Evolutionary conservation across 306 rosid species (phyloP).

Genomic region (Psophocarpus tetragonolobus): DNA sequence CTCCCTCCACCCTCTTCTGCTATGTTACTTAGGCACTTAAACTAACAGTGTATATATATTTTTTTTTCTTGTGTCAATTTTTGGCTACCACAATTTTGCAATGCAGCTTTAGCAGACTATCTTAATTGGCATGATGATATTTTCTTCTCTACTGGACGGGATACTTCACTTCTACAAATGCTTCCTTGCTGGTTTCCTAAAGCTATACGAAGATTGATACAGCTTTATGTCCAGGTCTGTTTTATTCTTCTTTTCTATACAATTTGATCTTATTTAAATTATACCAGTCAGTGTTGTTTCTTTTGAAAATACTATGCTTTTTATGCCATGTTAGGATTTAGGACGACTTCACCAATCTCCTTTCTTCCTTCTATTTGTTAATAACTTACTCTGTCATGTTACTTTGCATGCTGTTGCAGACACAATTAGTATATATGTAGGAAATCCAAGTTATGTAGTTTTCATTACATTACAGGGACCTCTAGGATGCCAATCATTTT

Average conservation of each 20-base stretch:
- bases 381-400: conserved; percentile 10
- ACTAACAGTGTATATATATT: neutral
- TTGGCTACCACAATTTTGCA: conserved; percentile 22
- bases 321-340: conserved; percentile 17
- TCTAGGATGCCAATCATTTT: conserved; percentile 82
- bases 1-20: neutral
- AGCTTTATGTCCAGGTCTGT: conserved; percentile 85
- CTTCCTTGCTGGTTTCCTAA: conserved; percentile 97
- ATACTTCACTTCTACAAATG: conserved; percentile 93
- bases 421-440: conserved; percentile 5
- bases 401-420: conserved; percentile 30
- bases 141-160: conserved; percentile 83
- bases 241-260: conserved; percentile 34
- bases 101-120: conserved; percentile 74
- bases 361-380: neutral
- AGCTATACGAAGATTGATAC: conserved; percentile 78
- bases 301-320: conserved; percentile 15
- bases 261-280: conserved; percentile 15
- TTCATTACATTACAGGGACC: conserved; percentile 80
- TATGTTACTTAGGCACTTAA: conserved; percentile 23
- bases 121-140: conserved; percentile 82
- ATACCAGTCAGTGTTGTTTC: conserved; percentile 4
- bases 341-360: conserved; percentile 12
- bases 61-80: conserved; percentile 2
- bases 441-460: conserved; percentile 35